phyloP scores from a whole-genome alignment of 345 rosid species.

The Dipteronia dyeriana region DNA sequence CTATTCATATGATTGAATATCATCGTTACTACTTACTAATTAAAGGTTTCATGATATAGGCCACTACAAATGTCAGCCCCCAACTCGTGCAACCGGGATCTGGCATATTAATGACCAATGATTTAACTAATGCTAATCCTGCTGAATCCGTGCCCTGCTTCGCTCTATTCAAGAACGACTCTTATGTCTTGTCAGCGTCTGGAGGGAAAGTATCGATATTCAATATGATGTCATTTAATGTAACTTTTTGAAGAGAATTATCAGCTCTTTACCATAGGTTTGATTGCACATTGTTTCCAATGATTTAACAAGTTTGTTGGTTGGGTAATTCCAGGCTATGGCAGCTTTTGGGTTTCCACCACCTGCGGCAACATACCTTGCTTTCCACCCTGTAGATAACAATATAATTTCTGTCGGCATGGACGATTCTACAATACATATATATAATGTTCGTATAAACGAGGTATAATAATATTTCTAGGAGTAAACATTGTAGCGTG shows the following conservation, averaged over 20 bases:
- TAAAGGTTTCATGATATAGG: conserved; percentile 27
- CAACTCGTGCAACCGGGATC: conserved; percentile 29
- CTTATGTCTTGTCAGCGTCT: conserved; percentile 45
- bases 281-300: background rate
- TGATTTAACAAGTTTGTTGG: conserved; percentile 11
- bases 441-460: conserved; percentile 39
- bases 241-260: background rate
- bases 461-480: conserved; percentile 32
- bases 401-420: conserved; percentile 50
- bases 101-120: conserved; percentile 42
- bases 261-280: background rate
- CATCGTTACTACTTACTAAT: background rate
- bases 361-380: conserved; percentile 49
- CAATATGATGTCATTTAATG: conserved; percentile 46
- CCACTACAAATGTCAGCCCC: conserved; percentile 39
- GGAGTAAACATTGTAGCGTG: background rate
- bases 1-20: background rate
- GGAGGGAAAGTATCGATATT: conserved; percentile 46
- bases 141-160: conserved; percentile 37
- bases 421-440: conserved; percentile 45
- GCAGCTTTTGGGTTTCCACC: conserved; percentile 41
- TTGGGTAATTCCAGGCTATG: conserved; percentile 35
- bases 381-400: conserved; percentile 56
- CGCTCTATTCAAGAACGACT: conserved; percentile 46
- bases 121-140: conserved; percentile 22